Evolutionary conservation across 2,329 filamentous ascomycete genomes (phyloP), one percentile per base, ranked within the genome.

Genomic region (Ascochyta rabiei): DNA sequence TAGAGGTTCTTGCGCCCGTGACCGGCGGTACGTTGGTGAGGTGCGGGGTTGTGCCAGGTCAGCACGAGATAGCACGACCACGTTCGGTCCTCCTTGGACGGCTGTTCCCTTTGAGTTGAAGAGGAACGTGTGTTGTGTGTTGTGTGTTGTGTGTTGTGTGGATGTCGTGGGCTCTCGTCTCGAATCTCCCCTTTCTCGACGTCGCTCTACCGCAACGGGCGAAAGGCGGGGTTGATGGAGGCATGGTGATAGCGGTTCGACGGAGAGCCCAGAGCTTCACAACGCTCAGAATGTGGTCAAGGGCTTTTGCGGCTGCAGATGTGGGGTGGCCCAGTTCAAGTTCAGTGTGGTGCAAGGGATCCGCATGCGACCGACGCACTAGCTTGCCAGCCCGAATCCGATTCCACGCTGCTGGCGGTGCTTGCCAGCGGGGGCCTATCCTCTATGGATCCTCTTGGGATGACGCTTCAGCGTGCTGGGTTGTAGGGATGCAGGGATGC

Each of bases 321-420:
- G 64, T 62, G 62, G 64, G 64, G 52, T 50, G 56, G 40, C 24
- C 39, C 48, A 23, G 21, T 23, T n/a, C n/a, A n/a, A 48, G 51
- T 31, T 51, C 50, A 47, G 50, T 50, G 31, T 53, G 35, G 48
- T 59, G 57, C 56, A 41, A 59, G 47, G 48, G 60, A 63, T 62
- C 53, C 58, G 57, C 61, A 62, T 62, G 59, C 60, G 39, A 66
- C 55, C 54, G 59, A 59, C 56, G 50, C 51, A 61, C 63, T 64
- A 62, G 35, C 21, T 10, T 49, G 59, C 34, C 63, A 64, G 63
- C 62, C 65, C 61, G 62, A 53, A 64, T 67, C 65, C 62, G 62
- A 53, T 64, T 66, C 65, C 65, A 67, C 61, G 62, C 62, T 61
- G 63, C 54, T 62, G 65, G 59, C 56, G 37, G 35, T 48, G 39